Base-by-base conservation (phyloP, 495 filamentous ascomycete species). In the Patellaria atrata region DNA sequence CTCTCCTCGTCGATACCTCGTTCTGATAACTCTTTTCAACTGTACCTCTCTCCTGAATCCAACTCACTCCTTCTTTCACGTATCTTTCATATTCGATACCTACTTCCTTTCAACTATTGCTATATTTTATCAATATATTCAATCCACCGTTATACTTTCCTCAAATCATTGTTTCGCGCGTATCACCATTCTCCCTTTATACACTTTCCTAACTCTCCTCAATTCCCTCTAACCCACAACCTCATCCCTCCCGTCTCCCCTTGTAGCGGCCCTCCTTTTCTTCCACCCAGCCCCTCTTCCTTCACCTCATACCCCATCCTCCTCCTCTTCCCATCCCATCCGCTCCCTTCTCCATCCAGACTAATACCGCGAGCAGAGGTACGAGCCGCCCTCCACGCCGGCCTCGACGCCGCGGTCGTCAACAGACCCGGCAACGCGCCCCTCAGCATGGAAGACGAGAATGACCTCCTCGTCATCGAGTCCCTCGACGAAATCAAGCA, bases 351-450 rank as follows among this genome's bases (percentile, higher is more conserved):
- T 35, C 16, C 22, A 20, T 20, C n/a, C 20, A 14, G 22, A 22
- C 20, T 22, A 32, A 24, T 27, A 9, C 31, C 10, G 23, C 37
- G 15, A 30, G 43, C 34, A 55, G 77, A 83, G 56, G 70, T 79
- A 10, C 63, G 66, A 32, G 76, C 77, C 6, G 77, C 77, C 21
- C 67, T 60, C 44, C 50, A 51, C 39, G 73, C 75, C 0, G 76
- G 75, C 24, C 70, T 82, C 68, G 58, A 67, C 45, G 62, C 67
- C 40, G 50, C 67, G 12, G 52, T 81, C 16, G 65, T 78, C 32
- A 61, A 75, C 27, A 56, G 77, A 33, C 69, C 70, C 4, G 78
- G 77, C 17, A 82, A 83, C 52, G 59, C 65, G 18, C 57, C 58
- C 18, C 52, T 80, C 38, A 51, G 49, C 8, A 47, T 50, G 21